Conservation (phyloP, 2,329 filamentous ascomycete species). For the Amylocarpus encephaloides region DNA sequence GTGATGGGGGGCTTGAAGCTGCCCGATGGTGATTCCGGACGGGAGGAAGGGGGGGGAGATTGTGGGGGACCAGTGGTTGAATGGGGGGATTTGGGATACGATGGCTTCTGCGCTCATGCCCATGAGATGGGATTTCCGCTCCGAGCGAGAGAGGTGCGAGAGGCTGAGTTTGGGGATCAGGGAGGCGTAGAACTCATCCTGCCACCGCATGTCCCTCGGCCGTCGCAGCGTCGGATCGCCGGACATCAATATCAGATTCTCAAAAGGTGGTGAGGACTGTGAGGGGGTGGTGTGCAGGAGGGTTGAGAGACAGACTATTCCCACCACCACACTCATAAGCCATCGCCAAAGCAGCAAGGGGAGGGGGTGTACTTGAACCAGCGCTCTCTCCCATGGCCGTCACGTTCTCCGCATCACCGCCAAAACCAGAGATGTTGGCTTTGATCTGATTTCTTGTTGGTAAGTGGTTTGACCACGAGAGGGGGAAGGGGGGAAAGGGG, state of each 20-base stretch:
- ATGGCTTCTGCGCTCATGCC: constrained; percentile 6
- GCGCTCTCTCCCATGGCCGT: constrained; percentile 37
- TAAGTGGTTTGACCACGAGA: not conserved
- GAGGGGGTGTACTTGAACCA: constrained; percentile 21
- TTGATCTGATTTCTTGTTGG: constrained; percentile 14
- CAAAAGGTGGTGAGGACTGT: constrained; percentile 12
- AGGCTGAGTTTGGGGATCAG: constrained; percentile 2
- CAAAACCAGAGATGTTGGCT: constrained; percentile 29
- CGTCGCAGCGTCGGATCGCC: constrained; percentile 17
- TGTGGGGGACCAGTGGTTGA: constrained; percentile 15
- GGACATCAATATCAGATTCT: constrained; percentile 16
- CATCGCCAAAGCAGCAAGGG: no score
- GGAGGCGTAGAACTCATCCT: constrained; percentile 8
- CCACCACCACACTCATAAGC: not conserved
- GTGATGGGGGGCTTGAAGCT: constrained; percentile 1
- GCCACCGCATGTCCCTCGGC: constrained; percentile 10
- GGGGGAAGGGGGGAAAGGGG: not conserved
- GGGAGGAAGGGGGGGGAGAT: constrained; percentile 11
- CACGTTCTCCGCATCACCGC: constrained; percentile 27
- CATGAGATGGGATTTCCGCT: constrained; percentile 1
- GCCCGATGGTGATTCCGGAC: constrained; percentile 9
- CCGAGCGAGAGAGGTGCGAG: not conserved
- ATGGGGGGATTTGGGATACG: constrained; percentile 7
- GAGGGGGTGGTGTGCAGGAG: constrained; percentile 6
- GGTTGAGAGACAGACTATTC: constrained; percentile 12